Evolutionary conservation across 2,329 filamentous ascomycete genomes (phyloP), one percentile per base, ranked within the genome.

Genomic region (Phyllosticta capitalensis): DNA sequence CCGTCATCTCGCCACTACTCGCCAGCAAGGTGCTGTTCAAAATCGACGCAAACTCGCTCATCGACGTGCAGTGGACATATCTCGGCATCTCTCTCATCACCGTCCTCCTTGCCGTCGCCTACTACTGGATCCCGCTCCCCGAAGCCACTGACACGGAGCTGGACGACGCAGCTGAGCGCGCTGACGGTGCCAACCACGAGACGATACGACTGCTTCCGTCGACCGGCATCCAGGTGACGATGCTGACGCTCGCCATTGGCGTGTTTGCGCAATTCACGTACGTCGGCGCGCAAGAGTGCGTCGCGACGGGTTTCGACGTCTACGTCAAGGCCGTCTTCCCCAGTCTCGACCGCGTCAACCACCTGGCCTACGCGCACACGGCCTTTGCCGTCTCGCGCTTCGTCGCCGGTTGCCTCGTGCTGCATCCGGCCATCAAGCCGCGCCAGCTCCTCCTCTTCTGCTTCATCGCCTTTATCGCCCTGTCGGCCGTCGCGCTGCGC

Each of bases 11-110:
- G 0, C 83, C 83, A 2, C 73, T 85, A 2, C 74, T 86, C 38
- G 83, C 83, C 3, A 76, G 80, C 60, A 80, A 79, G 58, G 82
- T 83, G 0, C 75, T 86, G 26, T 84, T 85, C 71, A 76, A 74
- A 50, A 64, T 66, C 17, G 72, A 79, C 59, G 79, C 80, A 0
- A 73, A 77, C 0, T 79, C 76, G 9, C 68, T 86, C 24, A 79
- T 85, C 59, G 77, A 83, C 58, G 82, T 84, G 1, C 83, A 86
- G 67, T 86, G 83, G 82, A 79, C 83, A 0, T 86, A 86, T 62
- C 78, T 86, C 2, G 83, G 81, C 7, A 85, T 86, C 60, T 78
- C 82, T 0, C 75, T 86, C 12, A 84, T 85, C 64, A 83, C 81
- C 26, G 75, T 84, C 53, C 69, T 79, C 3, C 73, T 86, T 12